Conservation (phyloP, 371 early-diverging fungal species). For the Rhizopus microsporus region DNA sequence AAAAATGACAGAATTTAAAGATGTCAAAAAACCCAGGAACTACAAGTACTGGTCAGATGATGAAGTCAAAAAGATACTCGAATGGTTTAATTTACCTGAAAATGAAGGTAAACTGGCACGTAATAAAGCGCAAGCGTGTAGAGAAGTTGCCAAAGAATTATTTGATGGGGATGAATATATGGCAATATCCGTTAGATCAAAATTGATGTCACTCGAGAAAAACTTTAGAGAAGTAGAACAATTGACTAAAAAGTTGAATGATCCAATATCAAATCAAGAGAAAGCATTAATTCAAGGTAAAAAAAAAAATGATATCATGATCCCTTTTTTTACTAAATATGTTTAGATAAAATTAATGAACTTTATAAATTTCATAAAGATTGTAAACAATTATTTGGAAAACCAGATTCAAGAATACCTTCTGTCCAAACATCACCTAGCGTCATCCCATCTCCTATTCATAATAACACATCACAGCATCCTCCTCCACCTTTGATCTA, state of each 20-base stretch:
- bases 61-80: slow-evolving; percentile 22
- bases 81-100: slow-evolving; percentile 24
- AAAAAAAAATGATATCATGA: not conserved
- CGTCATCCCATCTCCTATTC: slow-evolving; percentile 2
- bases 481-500: not conserved
- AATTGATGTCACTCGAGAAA: slow-evolving; percentile 26
- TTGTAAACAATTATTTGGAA: slow-evolving; percentile 25
- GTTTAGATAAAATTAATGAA: slow-evolving; percentile 27
- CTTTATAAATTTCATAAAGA: slow-evolving; percentile 25
- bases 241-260: slow-evolving; percentile 7
- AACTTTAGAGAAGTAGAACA: slow-evolving; percentile 20
- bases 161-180: slow-evolving; percentile 32
- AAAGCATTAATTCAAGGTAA: slow-evolving; percentile 21
- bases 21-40: slow-evolving; percentile 22
- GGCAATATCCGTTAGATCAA: slow-evolving; percentile 28
- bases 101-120: slow-evolving; percentile 25
- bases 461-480: not conserved
- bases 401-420: slow-evolving; percentile 1
- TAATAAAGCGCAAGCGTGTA: slow-evolving; percentile 28
- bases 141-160: slow-evolving; percentile 25
- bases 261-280: slow-evolving; percentile 12
- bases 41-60: slow-evolving; percentile 34
- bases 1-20: too few relatives aligned
- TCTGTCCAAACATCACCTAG: slow-evolving; percentile 14
- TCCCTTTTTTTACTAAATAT: not conserved